A percentile compares a stretch with the other conserved stretches of the same genome.
Conservation (phyloP, 208 protist genomes). For the Leishmania lainsoni region DNA sequence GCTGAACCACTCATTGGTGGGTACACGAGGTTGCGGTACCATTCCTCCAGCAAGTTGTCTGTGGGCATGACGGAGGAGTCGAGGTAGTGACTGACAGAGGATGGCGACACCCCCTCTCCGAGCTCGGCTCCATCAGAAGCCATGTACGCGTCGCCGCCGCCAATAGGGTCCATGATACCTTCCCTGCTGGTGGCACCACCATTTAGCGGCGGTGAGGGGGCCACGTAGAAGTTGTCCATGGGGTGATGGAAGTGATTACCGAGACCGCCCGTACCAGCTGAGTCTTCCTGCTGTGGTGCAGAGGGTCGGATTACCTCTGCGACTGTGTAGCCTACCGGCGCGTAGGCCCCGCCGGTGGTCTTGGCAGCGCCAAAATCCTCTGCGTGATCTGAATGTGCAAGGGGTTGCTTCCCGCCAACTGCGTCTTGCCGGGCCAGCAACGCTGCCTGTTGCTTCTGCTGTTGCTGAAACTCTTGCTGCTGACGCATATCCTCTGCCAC, state of each 20-base stretch:
- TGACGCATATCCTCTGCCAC: conserved; percentile 51
- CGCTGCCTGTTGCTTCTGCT: conserved; percentile 7
- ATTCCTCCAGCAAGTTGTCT: conserved; percentile 41
- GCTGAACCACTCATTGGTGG: conserved; percentile 20
- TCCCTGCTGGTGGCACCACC: conserved; percentile 1
- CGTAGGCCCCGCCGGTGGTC: conserved; percentile 15
- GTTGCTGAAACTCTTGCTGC: conserved; percentile 19
- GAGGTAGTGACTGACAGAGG: conserved; percentile 34
- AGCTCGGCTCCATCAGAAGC: not conserved
- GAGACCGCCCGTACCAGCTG: not conserved
- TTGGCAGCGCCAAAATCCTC: conserved; percentile 5
- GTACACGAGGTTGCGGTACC: conserved; percentile 45
- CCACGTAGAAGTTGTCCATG: conserved; percentile 21
- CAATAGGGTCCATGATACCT: not conserved
- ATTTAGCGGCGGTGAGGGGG: conserved; percentile 27
- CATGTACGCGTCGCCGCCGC: conserved; percentile 14
- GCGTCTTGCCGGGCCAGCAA: not conserved
- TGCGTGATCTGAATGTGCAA: not conserved
- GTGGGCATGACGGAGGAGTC: conserved; percentile 38
- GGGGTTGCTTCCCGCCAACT: not conserved
- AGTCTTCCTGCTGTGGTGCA: conserved; percentile 4
- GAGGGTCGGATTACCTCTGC: conserved; percentile 40
- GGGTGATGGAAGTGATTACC: conserved; percentile 4
- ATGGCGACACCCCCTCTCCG: conserved; percentile 13
- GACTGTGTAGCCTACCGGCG: conserved; percentile 43